These are phyloP conservation scores for Cladosporium sp. DNA, from an alignment of 2,329 filamentous ascomycete species.

Conservation along the genomic window DNA sequence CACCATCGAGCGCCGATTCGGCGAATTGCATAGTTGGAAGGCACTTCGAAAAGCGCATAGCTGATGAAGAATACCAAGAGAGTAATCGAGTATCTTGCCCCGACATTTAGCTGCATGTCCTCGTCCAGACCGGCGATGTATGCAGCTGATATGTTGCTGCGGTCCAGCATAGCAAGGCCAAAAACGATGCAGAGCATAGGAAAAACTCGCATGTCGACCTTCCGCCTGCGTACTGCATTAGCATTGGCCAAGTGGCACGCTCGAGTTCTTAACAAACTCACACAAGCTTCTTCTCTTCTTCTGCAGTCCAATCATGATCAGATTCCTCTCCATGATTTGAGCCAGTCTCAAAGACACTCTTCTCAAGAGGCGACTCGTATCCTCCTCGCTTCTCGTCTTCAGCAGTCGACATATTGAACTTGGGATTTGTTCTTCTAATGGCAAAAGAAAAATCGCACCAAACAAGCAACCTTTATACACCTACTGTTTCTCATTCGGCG, in stretches of 20 bases:
- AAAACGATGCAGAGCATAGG: constrained; percentile 33
- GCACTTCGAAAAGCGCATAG: constrained; percentile 31
- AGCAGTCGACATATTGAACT: neutral
- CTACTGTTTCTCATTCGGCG: neutral
- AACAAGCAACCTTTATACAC: neutral
- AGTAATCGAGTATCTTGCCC: constrained; percentile 28
- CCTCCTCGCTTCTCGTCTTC: neutral
- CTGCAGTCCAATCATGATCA: constrained; percentile 27
- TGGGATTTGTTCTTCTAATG: too few species aligned
- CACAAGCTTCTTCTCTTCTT: constrained; percentile 28
- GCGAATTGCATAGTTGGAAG: constrained; percentile 30
- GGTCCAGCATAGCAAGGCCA: constrained; percentile 68
- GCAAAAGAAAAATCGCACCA: too few species aligned
- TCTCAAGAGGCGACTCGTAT: neutral
- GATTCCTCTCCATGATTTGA: neutral
- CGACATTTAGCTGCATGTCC: constrained; percentile 29
- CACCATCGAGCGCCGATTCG: constrained; percentile 29
- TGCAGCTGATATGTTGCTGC: constrained; percentile 67
- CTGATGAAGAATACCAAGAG: constrained; percentile 31
- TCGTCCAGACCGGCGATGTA: constrained; percentile 59
- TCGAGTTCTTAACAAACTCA: constrained; percentile 18
- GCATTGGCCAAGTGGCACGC: too few species aligned
- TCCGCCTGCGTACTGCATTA: too few species aligned
- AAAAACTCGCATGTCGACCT: constrained; percentile 30
- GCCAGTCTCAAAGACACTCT: neutral